These are phyloP conservation scores for Eucalyptus globulus DNA, from an alignment of 345 rosid species.

Conservation along the genomic window DNA sequence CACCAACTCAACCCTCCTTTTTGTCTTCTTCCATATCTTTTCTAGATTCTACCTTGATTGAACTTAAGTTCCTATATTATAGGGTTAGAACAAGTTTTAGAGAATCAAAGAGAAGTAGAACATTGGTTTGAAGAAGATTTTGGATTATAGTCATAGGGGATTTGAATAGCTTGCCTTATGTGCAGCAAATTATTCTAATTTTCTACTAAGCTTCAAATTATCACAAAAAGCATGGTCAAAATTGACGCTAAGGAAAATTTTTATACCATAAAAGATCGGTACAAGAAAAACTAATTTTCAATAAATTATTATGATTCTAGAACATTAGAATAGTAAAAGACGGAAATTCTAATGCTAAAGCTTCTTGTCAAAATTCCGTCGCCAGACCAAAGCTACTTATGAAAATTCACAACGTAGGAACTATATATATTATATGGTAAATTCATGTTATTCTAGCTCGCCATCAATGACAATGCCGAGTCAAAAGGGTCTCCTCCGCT, in stretches of 20 bases:
- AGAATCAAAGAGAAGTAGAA: background rate
- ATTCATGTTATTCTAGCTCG: background rate
- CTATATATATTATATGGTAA: background rate
- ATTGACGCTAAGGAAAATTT: accelerated
- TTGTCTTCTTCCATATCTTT: background rate
- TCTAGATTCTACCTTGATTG: background rate
- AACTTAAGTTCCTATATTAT: background rate
- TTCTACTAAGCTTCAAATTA: background rate
- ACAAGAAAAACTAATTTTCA: background rate
- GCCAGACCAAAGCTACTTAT: background rate
- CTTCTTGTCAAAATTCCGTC: background rate
- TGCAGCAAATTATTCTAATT: background rate
- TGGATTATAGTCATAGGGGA: background rate
- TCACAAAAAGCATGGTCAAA: background rate
- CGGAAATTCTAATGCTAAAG: background rate
- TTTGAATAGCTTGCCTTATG: background rate
- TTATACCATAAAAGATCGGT: background rate
- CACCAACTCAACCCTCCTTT: background rate
- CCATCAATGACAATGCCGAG: background rate
- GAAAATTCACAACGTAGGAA: background rate
- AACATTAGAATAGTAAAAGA: background rate
- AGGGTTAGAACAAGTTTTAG: background rate
- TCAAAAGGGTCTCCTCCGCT: background rate
- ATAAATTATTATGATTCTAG: background rate
- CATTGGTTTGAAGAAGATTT: background rate